phyloP scores from a whole-genome alignment of 768 basidiomycete species.

The Strobilomyces confusus region DNA sequence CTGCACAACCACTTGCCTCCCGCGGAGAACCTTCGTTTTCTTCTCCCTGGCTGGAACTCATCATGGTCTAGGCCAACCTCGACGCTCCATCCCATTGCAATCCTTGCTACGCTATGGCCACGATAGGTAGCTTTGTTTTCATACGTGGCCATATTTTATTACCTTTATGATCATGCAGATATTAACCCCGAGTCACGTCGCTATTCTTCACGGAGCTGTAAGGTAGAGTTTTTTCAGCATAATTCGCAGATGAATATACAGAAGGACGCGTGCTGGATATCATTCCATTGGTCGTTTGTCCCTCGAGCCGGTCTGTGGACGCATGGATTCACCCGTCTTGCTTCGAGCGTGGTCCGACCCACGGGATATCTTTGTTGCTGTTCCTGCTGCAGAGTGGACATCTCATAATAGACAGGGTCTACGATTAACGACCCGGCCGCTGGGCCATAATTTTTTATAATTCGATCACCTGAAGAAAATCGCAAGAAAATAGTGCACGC shows the following conservation, averaged over 20 bases:
- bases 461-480: no score
- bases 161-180: conserved; percentile 21
- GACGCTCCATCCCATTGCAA: conserved; percentile 3
- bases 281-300: background rate
- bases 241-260: conserved; percentile 9
- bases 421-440: background rate
- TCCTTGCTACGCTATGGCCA: conserved; percentile 6
- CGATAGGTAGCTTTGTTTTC: conserved; percentile 16
- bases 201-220: conserved; percentile 15
- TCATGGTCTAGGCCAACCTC: conserved; percentile 1
- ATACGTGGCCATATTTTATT: conserved; percentile 30
- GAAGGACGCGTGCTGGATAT: background rate
- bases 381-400: background rate
- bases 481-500: no score
- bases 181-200: conserved; percentile 11
- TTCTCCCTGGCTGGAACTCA: conserved; percentile 6
- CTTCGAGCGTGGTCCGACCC: background rate
- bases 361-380: background rate
- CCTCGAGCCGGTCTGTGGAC: background rate
- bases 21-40: conserved; percentile 3
- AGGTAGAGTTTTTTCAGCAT: conserved; percentile 9
- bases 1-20: conserved; percentile 2
- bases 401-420: background rate
- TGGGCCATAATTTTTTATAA: no score
- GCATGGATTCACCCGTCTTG: background rate